Evolutionary conservation across 1,284 basidiomycete genomes (phyloP).

Genomic region (Cerrena zonata): DNA sequence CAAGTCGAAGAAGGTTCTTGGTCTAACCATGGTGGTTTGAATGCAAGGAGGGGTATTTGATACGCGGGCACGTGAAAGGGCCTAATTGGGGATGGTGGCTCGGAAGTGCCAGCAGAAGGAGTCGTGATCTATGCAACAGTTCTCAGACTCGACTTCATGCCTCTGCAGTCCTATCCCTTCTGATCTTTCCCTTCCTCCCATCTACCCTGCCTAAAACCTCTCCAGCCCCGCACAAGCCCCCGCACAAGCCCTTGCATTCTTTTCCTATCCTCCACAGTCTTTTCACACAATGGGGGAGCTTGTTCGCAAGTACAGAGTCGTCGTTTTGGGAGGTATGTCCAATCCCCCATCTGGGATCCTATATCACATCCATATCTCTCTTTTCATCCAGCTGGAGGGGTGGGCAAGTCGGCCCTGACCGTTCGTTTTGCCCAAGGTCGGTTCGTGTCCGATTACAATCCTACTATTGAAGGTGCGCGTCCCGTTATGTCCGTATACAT

Average conservation of each 20-base stretch:
- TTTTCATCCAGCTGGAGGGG: conserved; percentile 58
- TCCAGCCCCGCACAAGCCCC: not conserved
- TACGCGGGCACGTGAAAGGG: not conserved
- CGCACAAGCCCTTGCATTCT: conserved; percentile 2
- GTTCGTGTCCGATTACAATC: conserved; percentile 75
- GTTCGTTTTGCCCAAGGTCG: conserved; percentile 71
- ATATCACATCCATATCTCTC: not conserved
- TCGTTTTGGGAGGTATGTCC: conserved; percentile 73
- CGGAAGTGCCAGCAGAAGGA: not conserved
- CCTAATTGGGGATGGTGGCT: not conserved
- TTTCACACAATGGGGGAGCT: not conserved
- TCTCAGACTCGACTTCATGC: not conserved
- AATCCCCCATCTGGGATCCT: not conserved
- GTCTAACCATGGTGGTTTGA: conserved; percentile 34
- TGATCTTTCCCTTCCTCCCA: too few species aligned
- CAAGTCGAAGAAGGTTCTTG: conserved; percentile 69
- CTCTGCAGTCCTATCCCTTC: not conserved
- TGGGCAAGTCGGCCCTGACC: conserved; percentile 73
- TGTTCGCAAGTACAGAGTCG: conserved; percentile 53
- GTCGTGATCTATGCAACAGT: not conserved
- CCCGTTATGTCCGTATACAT: not conserved
- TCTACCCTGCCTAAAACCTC: too few species aligned
- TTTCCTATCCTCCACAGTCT: not conserved
- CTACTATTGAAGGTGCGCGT: conserved; percentile 70
- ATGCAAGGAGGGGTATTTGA: not conserved